Conservation (phyloP, 176 grass and related monocot species). For the Lolium perenne region DNA sequence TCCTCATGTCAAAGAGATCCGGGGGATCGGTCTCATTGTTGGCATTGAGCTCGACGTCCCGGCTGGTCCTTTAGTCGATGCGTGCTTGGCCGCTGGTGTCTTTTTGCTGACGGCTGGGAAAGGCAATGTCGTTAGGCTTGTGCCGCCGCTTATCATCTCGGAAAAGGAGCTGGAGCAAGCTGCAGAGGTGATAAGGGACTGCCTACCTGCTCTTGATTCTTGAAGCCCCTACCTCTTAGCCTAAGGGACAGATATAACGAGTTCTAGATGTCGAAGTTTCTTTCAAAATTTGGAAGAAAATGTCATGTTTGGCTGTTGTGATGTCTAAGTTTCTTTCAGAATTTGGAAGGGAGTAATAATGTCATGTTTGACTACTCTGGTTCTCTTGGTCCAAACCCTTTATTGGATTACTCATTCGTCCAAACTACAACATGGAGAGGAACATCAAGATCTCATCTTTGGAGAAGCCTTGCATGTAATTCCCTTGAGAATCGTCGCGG, state of each 20-base stretch:
- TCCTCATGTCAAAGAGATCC: slow-evolving; percentile 66
- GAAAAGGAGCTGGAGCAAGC: slow-evolving; percentile 78
- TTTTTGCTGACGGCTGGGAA: slow-evolving; percentile 77
- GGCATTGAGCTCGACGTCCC: slow-evolving; percentile 78
- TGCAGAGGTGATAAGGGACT: slow-evolving; percentile 62
- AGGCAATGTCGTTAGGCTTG: slow-evolving; percentile 82
- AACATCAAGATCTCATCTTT: neutral
- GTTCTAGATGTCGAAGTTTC: slow-evolving; percentile 8
- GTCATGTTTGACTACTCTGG: neutral
- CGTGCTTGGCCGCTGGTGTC: slow-evolving; percentile 75
- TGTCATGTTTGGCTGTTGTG: slow-evolving; percentile 1
- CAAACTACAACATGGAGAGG: neutral
- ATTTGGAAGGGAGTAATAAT: slow-evolving; percentile 38
- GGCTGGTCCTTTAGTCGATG: slow-evolving; percentile 59
- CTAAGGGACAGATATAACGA: slow-evolving; percentile 1
- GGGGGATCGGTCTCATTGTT: slow-evolving; percentile 70
- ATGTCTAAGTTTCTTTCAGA: slow-evolving; percentile 13
- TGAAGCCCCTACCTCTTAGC: slow-evolving; percentile 35
- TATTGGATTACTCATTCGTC: neutral
- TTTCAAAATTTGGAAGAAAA: slow-evolving; percentile 23
- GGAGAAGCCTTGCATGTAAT: slow-evolving; percentile 52
- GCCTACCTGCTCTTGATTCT: slow-evolving; percentile 64
- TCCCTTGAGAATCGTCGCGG: slow-evolving; percentile 47
- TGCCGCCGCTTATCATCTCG: slow-evolving; percentile 77
- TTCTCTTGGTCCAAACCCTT: neutral